Base-by-base conservation (phyloP, 345 rosid species). In the Limnanthes douglasii region DNA sequence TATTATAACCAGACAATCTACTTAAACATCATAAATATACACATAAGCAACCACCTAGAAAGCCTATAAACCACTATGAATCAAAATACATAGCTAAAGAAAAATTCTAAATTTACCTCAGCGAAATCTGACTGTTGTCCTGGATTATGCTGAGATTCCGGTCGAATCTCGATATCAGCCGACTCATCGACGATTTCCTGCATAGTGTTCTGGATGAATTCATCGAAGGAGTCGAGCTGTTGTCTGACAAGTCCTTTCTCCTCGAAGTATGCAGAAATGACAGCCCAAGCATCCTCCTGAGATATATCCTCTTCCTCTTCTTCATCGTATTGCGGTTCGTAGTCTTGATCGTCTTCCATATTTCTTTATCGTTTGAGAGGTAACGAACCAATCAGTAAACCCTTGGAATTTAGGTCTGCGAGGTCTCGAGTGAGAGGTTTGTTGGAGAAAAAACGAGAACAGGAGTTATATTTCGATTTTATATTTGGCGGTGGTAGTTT, bases 71-170 rank as follows among this genome's bases (percentile, higher is more conserved):
- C n/a, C n/a, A n/a, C n/a, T n/a, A n/a, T n/a, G n/a, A n/a, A n/a
- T 22, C 25, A 39, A 23, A 8, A 27, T 0, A 30, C n/a, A n/a
- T n/a, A n/a, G n/a, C n/a, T n/a, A n/a, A 26, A 6, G 13, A 14
- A 17, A 2, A n/a, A 1, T 5, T 19, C 6, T 8, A 25, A 11
- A 37, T 6, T 14, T 28, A 83, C 98, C 98, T 90, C 96, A 8
- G 84, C 96, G 13, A 73, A 66, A 73, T 90, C 96, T 1, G 96
- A 56, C 50, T 78, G 96, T 38, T 77, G 86, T 2, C 98, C 83
- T 16, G 98, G 98, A 54, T 84, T 84, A 37, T 90, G 94, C 70
- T 90, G 98, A 4, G 96, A 84, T 57, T 90, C 94, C 6, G 98
- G 98, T 1, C 96, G 81, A 66, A 90, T 90, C 72, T 84, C 93